Percentiles rank a stretch among this genome's conserved stretches.
These are phyloP conservation scores for Tuber umbilicatum DNA, from an alignment of 495 filamentous ascomycete species.

Conservation along the genomic window DNA sequence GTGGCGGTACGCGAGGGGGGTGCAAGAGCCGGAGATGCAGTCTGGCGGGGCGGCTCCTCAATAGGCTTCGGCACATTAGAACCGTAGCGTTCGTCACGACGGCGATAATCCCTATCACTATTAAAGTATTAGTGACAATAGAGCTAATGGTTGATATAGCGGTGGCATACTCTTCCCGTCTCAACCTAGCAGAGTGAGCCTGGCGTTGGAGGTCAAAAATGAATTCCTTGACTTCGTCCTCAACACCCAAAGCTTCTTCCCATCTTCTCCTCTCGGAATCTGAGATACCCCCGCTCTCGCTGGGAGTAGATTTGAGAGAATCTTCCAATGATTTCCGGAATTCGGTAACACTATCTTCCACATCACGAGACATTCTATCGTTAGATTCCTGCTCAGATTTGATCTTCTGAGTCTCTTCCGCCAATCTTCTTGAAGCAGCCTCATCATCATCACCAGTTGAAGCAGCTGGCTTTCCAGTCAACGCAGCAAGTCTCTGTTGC, in stretches of 20 bases:
- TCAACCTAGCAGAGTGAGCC: conserved; percentile 64
- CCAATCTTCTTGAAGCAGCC: conserved; percentile 70
- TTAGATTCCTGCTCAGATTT: conserved; percentile 85
- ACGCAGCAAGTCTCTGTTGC: conserved; percentile 89
- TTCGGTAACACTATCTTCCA: conserved; percentile 93
- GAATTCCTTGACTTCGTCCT: conserved; percentile 93
- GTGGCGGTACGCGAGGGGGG: conserved; percentile 46
- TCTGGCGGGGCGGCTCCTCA: conserved; percentile 46
- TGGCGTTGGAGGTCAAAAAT: conserved; percentile 91
- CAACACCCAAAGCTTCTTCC: conserved; percentile 95
- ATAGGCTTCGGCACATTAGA: conserved; percentile 19
- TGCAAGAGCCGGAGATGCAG: conserved; percentile 41
- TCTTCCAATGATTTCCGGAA: conserved; percentile 78
- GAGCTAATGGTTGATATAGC: not conserved
- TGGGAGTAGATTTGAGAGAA: conserved; percentile 67
- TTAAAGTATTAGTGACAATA: conserved; percentile 7
- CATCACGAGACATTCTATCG: conserved; percentile 90
- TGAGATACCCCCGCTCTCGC: conserved; percentile 52
- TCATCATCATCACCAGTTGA: conserved; percentile 56
- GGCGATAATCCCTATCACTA: conserved; percentile 45
- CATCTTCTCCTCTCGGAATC: conserved; percentile 91
- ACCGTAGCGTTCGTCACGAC: conserved; percentile 32
- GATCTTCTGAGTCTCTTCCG: conserved; percentile 75
- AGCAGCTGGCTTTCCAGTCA: conserved; percentile 73
- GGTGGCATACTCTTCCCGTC: conserved; percentile 61